Evolutionary conservation across 129 eudicot species (phyloP).

Genomic region (Logfia minima): DNA sequence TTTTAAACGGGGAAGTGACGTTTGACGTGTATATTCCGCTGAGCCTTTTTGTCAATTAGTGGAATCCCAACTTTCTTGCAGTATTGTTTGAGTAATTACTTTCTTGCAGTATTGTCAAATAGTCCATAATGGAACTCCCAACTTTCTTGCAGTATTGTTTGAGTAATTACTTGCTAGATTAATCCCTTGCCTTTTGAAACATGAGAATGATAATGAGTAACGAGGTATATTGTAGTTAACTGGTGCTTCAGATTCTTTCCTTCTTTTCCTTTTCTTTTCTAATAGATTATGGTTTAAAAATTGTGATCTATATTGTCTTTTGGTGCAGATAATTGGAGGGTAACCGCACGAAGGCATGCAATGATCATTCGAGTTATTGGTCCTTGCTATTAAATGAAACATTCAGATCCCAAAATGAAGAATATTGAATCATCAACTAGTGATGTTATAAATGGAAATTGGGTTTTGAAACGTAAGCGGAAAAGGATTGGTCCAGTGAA

Average conservation of each 20-base stretch:
- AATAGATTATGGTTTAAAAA: background rate
- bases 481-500: constrained; percentile 54
- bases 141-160: background rate
- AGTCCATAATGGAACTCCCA: background rate
- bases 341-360: constrained; percentile 24
- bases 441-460: constrained; percentile 59
- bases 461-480: constrained; percentile 83
- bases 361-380: constrained; percentile 5
- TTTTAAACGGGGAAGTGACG: background rate
- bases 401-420: constrained; percentile 51
- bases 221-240: background rate
- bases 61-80: background rate
- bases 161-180: constrained; percentile 8
- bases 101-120: too few species aligned
- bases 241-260: background rate
- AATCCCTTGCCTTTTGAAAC: background rate
- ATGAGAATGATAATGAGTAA: background rate
- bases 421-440: constrained; percentile 50
- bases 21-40: background rate
- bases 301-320: background rate
- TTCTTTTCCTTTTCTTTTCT: background rate
- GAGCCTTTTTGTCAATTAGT: background rate
- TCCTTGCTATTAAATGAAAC: constrained; percentile 17
- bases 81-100: constrained; percentile 2
- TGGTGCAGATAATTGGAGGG: constrained; percentile 26